Evolutionary conservation across 2,329 filamentous ascomycete genomes (phyloP).

Genomic region (Verticillium dahliae): DNA sequence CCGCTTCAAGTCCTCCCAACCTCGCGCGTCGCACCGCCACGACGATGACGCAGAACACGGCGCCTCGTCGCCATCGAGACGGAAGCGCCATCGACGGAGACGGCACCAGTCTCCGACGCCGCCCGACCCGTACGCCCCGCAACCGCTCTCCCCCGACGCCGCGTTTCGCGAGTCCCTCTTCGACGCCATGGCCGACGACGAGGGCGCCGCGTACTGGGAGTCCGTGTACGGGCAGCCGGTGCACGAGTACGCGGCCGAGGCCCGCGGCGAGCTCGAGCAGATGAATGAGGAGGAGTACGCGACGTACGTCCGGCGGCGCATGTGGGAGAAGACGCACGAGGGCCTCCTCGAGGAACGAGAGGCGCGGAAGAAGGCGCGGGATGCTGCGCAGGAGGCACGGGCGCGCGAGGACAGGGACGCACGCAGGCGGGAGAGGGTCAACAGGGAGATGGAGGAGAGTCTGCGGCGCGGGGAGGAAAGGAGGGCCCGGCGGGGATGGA

Average conservation of each 20-base stretch:
- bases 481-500: slow-evolving; percentile 45
- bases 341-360: slow-evolving; percentile 73
- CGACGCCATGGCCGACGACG: slow-evolving; percentile 93
- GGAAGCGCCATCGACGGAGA: slow-evolving; percentile 18
- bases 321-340: slow-evolving; percentile 94
- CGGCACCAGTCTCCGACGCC: slow-evolving; percentile 32
- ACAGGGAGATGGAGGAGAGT: slow-evolving; percentile 62
- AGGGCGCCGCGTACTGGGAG: slow-evolving; percentile 93
- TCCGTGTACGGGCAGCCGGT: slow-evolving; percentile 94
- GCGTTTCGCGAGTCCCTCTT: slow-evolving; percentile 93
- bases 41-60: slow-evolving; percentile 12
- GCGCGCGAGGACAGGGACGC: slow-evolving; percentile 28
- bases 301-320: slow-evolving; percentile 72
- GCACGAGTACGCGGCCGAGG: slow-evolving; percentile 62
- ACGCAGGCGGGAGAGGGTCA: slow-evolving; percentile 37
- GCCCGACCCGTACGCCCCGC: slow-evolving; percentile 37
- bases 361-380: slow-evolving; percentile 46
- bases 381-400: slow-evolving; percentile 45
- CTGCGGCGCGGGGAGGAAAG: slow-evolving; percentile 62
- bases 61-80: slow-evolving; percentile 7
- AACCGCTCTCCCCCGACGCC: slow-evolving; percentile 56
- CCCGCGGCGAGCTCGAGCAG: slow-evolving; percentile 57
- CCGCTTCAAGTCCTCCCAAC: slow-evolving; percentile 32
- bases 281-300: slow-evolving; percentile 96
- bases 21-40: slow-evolving; percentile 13